Percentiles rank a stretch among this genome's conserved stretches.
phyloP scores from a whole-genome alignment of 495 filamentous ascomycete genomes.

The Talaromyces borbonicus region DNA sequence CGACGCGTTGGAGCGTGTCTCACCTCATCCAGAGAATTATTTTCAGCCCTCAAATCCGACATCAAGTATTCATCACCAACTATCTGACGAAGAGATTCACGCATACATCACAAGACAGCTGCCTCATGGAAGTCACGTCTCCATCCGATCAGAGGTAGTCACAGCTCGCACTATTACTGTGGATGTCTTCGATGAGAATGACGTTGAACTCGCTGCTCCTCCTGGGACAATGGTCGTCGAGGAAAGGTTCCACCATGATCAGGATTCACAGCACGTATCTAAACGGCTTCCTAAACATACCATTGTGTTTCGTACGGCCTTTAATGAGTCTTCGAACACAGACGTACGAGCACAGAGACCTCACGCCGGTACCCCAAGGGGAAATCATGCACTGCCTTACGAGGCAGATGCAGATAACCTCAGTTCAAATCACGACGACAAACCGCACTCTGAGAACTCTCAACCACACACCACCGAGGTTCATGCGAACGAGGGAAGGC shows the following conservation, averaged over 20 bases:
- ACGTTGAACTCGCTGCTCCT: constrained; percentile 50
- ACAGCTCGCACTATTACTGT: constrained; percentile 66
- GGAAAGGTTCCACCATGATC: constrained; percentile 38
- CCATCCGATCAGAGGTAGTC: constrained; percentile 52
- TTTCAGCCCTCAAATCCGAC: constrained; percentile 10
- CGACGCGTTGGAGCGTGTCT: constrained; percentile 35
- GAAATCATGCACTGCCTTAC: too few relatives aligned
- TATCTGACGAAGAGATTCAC: constrained; percentile 36
- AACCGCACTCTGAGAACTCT: background rate
- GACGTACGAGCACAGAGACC: constrained; percentile 15
- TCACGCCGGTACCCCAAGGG: background rate
- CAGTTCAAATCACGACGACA: background rate
- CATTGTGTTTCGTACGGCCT: constrained; percentile 35
- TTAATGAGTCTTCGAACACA: constrained; percentile 33
- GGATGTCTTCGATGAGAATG: constrained; percentile 53
- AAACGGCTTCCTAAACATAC: constrained; percentile 29
- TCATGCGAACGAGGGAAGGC: constrained; percentile 3
- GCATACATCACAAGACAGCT: constrained; percentile 38
- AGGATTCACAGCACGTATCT: constrained; percentile 10
- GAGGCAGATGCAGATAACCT: background rate
- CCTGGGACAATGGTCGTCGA: constrained; percentile 58
- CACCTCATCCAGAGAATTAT: background rate
- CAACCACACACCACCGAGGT: background rate
- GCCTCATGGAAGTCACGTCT: constrained; percentile 40
- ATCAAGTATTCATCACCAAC: constrained; percentile 22